Conservation (phyloP, 768 basidiomycete species). For the Kwoniella sp. region DNA sequence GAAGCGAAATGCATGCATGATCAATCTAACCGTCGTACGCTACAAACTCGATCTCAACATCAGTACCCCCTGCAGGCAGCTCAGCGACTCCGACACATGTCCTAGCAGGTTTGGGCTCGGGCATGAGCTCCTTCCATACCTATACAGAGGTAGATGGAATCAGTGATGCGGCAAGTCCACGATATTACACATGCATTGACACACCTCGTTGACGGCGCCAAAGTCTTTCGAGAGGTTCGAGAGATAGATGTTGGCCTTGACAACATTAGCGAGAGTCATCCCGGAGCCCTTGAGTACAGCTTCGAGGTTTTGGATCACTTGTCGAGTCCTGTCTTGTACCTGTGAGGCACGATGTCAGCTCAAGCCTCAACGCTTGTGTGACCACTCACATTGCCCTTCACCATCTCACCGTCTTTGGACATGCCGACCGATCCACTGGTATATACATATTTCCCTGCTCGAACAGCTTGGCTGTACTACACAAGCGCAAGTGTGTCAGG, state of each 20-base stretch:
- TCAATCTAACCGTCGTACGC: conserved; percentile 42
- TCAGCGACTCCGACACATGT: conserved; percentile 52
- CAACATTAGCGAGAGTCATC: conserved; percentile 46
- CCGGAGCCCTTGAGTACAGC: conserved; percentile 46
- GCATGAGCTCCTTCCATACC: conserved; percentile 51
- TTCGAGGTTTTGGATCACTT: conserved; percentile 53
- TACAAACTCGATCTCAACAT: conserved; percentile 53
- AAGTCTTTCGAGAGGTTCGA: conserved; percentile 50
- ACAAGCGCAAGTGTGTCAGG: not conserved
- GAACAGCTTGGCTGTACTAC: conserved; percentile 51
- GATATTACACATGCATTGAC: not conserved
- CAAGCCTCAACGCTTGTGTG: too few relatives aligned
- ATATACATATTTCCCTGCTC: conserved; percentile 50
- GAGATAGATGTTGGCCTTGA: conserved; percentile 54
- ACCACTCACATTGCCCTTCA: conserved; percentile 45
- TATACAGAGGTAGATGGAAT: conserved; percentile 2
- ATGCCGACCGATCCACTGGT: conserved; percentile 52
- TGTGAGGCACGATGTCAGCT: conserved; percentile 6
- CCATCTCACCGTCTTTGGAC: conserved; percentile 51
- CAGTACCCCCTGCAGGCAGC: conserved; percentile 51
- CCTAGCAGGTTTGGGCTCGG: conserved; percentile 52
- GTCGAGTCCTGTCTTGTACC: conserved; percentile 50
- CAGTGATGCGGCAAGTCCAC: too few relatives aligned
- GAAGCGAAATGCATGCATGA: not conserved
- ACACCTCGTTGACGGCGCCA: conserved; percentile 45